Base-by-base conservation (phyloP, 441 rosid genomes). In the Erodium chrysanthum region DNA sequence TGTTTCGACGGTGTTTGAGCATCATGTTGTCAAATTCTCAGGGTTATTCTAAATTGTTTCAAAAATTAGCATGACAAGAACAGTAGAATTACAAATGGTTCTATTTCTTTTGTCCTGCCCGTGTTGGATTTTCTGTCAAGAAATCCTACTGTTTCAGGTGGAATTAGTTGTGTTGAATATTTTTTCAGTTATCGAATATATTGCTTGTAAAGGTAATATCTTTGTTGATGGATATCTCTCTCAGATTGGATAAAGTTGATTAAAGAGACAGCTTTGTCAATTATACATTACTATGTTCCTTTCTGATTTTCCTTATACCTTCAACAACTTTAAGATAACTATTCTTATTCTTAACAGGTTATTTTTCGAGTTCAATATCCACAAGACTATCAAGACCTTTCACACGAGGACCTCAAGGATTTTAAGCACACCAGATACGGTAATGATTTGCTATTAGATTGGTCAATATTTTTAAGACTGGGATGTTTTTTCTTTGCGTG, bases 381-480 rank as follows among this genome's bases (percentile, higher is more conserved):
- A 27, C 82, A 83, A 77, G 98, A 88, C 77, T 79, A 92, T 82
- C 93, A 90, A 81, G 82, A 79, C 75, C 97, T 95, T 76, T 87
- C 98, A 70, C 80, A 77, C 61, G 97, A 95, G 80, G 99, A 95
- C 83, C 99, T 91, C 74, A 92, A 84, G 81, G 99, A 95, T 71
- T 92, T 95, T 75, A 92, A 91, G 82, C 96, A 92, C 68, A 88
- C 96, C 58, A 88, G 99, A 95, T 92, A 90, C 83, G 99, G 97
- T 95, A 90, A 86, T 78, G 63, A 68, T 68, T 35, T 22, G 20
- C 61, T 61, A 7, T 65, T 66, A 68, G 66, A 44, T 62, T 23
- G 52, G 40, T 35, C 40, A 23, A 31, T 31, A 1, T 31, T 2
- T 31, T 31, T 31, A 31, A 31, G 0, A 31, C 2, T 31, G 29